phyloP scores from a whole-genome alignment of 108 stramenopile species.

The Skeletonema grethae region DNA sequence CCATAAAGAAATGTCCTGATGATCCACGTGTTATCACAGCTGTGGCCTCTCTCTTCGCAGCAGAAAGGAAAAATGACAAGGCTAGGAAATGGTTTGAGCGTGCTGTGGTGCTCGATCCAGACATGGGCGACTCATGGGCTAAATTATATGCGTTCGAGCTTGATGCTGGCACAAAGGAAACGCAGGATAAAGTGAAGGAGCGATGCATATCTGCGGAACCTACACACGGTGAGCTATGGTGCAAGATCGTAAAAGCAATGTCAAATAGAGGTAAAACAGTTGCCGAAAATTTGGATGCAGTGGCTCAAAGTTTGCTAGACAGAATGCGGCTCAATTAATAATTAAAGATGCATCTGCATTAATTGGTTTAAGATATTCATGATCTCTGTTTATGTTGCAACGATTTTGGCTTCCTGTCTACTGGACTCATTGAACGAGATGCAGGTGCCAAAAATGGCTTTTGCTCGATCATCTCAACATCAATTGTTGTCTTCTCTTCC shows the following conservation, averaged over 20 bases:
- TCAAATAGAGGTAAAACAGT: conserved; percentile 61
- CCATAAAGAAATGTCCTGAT: conserved; percentile 91
- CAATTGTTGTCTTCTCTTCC: conserved; percentile 7
- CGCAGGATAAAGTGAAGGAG: conserved; percentile 67
- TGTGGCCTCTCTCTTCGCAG: conserved; percentile 92
- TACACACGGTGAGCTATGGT: conserved; percentile 94
- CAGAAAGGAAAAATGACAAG: conserved; percentile 89
- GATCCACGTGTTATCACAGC: conserved; percentile 90
- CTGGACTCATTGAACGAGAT: conserved; percentile 26
- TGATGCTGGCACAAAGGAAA: conserved; percentile 64
- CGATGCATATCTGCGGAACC: conserved; percentile 88
- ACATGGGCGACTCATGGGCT: conserved; percentile 94
- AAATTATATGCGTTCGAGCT: conserved; percentile 90
- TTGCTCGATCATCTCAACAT: conserved; percentile 31
- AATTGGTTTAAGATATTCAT: conserved; percentile 7
- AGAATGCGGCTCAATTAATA: conserved; percentile 30
- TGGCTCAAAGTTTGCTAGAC: conserved; percentile 45
- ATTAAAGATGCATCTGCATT: background rate
- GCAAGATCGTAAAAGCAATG: conserved; percentile 77
- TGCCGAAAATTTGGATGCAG: conserved; percentile 65
- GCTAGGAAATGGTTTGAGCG: conserved; percentile 96
- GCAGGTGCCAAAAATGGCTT: conserved; percentile 33
- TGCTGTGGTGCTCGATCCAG: conserved; percentile 87
- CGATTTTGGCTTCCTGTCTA: conserved; percentile 6
- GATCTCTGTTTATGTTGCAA: conserved; percentile 14